phyloP scores from a whole-genome alignment of 108 stramenopile species.

The Cyclotella cryptica region DNA sequence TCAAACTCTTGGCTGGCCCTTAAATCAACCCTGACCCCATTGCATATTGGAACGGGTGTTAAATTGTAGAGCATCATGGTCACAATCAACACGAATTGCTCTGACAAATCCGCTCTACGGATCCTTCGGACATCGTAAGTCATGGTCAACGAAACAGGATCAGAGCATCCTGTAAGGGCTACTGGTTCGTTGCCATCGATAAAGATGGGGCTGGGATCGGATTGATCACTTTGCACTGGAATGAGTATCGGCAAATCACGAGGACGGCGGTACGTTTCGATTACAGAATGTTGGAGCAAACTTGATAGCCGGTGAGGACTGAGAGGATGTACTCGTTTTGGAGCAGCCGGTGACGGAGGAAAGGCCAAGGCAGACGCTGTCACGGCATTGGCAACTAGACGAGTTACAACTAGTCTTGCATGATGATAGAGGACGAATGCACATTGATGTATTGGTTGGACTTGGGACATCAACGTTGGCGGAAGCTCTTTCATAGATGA shows the following conservation, averaged over 20 bases:
- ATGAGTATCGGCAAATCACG: slow-evolving; percentile 37
- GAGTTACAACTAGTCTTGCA: slow-evolving; percentile 37
- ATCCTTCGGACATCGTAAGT: slow-evolving; percentile 29
- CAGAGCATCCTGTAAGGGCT: slow-evolving; percentile 46
- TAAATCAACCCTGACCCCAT: slow-evolving; percentile 54
- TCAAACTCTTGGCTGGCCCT: slow-evolving; percentile 32
- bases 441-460: slow-evolving; percentile 15
- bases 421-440: slow-evolving; percentile 38
- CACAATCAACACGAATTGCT: slow-evolving; percentile 51
- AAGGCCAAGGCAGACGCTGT: slow-evolving; percentile 22
- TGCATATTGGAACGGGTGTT: slow-evolving; percentile 53
- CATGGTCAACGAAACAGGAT: slow-evolving; percentile 45
- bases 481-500: slow-evolving; percentile 11
- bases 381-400: slow-evolving; percentile 30
- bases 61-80: slow-evolving; percentile 54
- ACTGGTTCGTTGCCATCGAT: slow-evolving; percentile 18
- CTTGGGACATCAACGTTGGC: slow-evolving; percentile 2
- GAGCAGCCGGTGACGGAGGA: slow-evolving; percentile 4
- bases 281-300: slow-evolving; percentile 41
- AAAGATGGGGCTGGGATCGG: neutral
- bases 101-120: slow-evolving; percentile 32
- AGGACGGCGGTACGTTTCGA: slow-evolving; percentile 41
- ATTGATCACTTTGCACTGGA: slow-evolving; percentile 16
- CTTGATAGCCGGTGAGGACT: slow-evolving; percentile 35
- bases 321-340: slow-evolving; percentile 36